Evolutionary conservation across 352 stramenopile species (phyloP).

Genomic region (Phytophthora boehmeriae): DNA sequence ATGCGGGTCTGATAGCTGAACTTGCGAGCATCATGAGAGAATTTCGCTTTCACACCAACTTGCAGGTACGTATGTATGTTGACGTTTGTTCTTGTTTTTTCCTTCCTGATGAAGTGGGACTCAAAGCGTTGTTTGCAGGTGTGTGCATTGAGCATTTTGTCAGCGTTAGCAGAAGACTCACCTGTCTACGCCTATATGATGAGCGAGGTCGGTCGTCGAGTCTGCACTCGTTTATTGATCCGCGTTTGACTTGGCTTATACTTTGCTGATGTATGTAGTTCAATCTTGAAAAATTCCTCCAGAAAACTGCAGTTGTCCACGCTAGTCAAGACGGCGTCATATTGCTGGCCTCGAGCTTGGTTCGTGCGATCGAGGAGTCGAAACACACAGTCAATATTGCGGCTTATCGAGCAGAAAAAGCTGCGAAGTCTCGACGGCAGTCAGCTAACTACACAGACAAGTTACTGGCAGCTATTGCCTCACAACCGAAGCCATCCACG

Average conservation of each 20-base stretch:
- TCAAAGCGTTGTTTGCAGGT: conserved; percentile 25
- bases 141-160: conserved; percentile 50
- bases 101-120: not conserved
- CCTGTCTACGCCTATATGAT: conserved; percentile 65
- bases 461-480: conserved; percentile 27
- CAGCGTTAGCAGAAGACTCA: conserved; percentile 48
- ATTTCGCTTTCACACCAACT: conserved; percentile 60
- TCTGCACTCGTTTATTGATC: not conserved
- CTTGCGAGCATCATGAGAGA: conserved; percentile 58
- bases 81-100: not conserved
- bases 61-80: conserved; percentile 40
- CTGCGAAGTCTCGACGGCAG: conserved; percentile 38
- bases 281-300: conserved; percentile 33
- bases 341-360: conserved; percentile 40
- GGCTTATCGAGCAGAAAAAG: conserved; percentile 41
- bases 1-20: conserved; percentile 42
- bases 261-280: conserved; percentile 17
- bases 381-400: conserved; percentile 44
- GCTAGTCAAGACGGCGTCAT: conserved; percentile 49
- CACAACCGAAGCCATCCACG: conserved; percentile 17
- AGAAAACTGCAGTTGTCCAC: conserved; percentile 57
- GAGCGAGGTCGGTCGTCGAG: conserved; percentile 37
- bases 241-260: too few species aligned
- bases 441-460: conserved; percentile 40
- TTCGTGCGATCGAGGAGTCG: conserved; percentile 50